These are phyloP conservation scores for Colletotrichum melonis DNA, from an alignment of 2,329 filamentous ascomycete genomes.

Conservation along the genomic window DNA sequence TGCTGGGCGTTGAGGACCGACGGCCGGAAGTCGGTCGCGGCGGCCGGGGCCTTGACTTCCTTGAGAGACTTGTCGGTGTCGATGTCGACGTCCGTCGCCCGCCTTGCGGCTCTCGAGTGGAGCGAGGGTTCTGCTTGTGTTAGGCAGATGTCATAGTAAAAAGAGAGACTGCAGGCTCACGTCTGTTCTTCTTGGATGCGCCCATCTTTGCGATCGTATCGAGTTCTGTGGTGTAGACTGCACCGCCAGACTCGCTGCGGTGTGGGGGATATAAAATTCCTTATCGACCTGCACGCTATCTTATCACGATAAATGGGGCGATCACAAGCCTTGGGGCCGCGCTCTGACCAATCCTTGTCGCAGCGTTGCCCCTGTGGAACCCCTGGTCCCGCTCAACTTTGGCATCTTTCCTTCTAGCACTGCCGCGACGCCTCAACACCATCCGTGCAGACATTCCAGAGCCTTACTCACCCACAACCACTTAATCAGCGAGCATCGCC, in stretches of 20 bases:
- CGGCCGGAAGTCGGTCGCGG: slow-evolving; percentile 63
- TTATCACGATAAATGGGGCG: slow-evolving; percentile 28
- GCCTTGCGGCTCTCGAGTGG: slow-evolving; percentile 80
- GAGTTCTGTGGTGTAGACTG: neutral
- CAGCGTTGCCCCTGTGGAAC: slow-evolving; percentile 29
- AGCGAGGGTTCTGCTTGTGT: slow-evolving; percentile 65
- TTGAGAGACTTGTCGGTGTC: slow-evolving; percentile 79
- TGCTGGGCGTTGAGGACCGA: slow-evolving; percentile 78
- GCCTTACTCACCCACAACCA: slow-evolving; percentile 25
- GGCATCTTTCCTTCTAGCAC: neutral
- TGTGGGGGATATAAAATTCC: slow-evolving; percentile 35
- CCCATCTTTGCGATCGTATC: slow-evolving; percentile 32
- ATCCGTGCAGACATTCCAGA: slow-evolving; percentile 18
- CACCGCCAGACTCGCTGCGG: neutral
- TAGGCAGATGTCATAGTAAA: slow-evolving; percentile 5
- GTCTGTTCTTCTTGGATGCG: slow-evolving; percentile 45
- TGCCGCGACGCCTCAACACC: slow-evolving; percentile 10
- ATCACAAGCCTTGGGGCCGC: slow-evolving; percentile 18
- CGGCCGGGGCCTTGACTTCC: slow-evolving; percentile 62
- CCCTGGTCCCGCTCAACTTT: slow-evolving; percentile 26
- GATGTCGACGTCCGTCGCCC: slow-evolving; percentile 77
- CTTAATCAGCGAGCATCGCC: slow-evolving; percentile 27
- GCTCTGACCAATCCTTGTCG: slow-evolving; percentile 27
- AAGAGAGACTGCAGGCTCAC: slow-evolving; percentile 14
- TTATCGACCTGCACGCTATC: slow-evolving; percentile 30